These are phyloP conservation scores for Gyromitra esculenta DNA, from an alignment of 2,329 filamentous ascomycete species.

Conservation along the genomic window DNA sequence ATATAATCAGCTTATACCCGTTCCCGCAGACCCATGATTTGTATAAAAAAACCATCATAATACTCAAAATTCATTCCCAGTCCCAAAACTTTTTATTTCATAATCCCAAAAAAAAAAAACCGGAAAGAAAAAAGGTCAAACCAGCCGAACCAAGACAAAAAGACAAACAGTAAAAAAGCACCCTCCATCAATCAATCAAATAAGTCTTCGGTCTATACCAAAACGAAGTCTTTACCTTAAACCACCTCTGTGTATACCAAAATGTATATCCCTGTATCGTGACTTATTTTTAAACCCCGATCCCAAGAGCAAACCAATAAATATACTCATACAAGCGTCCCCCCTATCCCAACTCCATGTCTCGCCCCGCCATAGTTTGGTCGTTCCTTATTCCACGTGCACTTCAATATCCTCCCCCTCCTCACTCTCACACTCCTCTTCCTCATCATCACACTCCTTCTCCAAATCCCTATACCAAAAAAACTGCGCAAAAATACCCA, in stretches of 20 bases:
- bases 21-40: too few relatives aligned
- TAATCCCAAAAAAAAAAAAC: background rate
- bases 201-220: background rate
- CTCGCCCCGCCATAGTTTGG: background rate
- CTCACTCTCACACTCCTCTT: conserved; percentile 42
- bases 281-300: background rate
- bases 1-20: too few relatives aligned
- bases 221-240: background rate
- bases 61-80: background rate
- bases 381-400: conserved; percentile 66
- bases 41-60: too few relatives aligned
- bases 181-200: background rate
- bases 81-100: background rate
- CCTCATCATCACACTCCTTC: conserved; percentile 24
- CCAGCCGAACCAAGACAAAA: background rate
- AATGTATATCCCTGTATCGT: background rate
- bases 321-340: background rate
- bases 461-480: conserved; percentile 48
- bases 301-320: background rate
- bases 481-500: conserved; percentile 62
- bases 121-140: too few relatives aligned
- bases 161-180: background rate
- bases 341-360: conserved; percentile 24
- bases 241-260: background rate
- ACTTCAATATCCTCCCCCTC: conserved; percentile 61